These are phyloP conservation scores for Dactylellina sp. DNA, from an alignment of 2,329 filamentous ascomycete species.

Conservation along the genomic window DNA sequence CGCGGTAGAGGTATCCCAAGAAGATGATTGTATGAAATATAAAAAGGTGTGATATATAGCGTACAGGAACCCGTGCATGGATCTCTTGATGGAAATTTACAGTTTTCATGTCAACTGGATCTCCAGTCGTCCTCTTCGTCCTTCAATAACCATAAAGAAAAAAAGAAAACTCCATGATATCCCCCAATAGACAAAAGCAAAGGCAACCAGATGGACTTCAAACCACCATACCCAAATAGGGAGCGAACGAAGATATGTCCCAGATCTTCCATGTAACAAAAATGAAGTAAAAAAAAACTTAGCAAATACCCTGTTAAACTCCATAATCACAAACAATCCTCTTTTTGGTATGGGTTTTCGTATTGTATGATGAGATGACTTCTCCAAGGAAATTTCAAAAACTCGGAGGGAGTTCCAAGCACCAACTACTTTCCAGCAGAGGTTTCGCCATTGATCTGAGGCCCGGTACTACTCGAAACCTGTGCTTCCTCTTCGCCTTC, in stretches of 20 bases:
- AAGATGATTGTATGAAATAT: constrained; percentile 67
- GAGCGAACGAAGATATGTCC: constrained; percentile 9
- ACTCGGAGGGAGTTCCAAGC: neutral
- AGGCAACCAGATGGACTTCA: constrained; percentile 18
- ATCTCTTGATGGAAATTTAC: constrained; percentile 48
- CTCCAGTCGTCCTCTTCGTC: constrained; percentile 9
- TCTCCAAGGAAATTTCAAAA: too few relatives aligned
- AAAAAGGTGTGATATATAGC: constrained; percentile 4
- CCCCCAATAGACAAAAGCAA: constrained; percentile 49
- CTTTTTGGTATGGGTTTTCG: neutral
- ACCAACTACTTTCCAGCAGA: constrained; percentile 15
- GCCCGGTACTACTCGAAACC: constrained; percentile 47
- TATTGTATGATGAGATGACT: too few relatives aligned
- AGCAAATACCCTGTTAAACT: constrained; percentile 10
- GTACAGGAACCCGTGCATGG: constrained; percentile 11
- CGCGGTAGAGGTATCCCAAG: constrained; percentile 90
- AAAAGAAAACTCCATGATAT: constrained; percentile 48
- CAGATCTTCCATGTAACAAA: neutral
- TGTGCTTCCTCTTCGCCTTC: constrained; percentile 54
- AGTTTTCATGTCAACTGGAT: constrained; percentile 36
- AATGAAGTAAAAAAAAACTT: constrained; percentile 1
- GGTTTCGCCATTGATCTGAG: constrained; percentile 53
- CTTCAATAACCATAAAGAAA: constrained; percentile 27
- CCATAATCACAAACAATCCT: neutral
- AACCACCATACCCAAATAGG: neutral